Evolutionary conservation across 2,329 filamentous ascomycete genomes (phyloP), one percentile per base, ranked within the genome.

Genomic region (Ceratocystis lukuohia): DNA sequence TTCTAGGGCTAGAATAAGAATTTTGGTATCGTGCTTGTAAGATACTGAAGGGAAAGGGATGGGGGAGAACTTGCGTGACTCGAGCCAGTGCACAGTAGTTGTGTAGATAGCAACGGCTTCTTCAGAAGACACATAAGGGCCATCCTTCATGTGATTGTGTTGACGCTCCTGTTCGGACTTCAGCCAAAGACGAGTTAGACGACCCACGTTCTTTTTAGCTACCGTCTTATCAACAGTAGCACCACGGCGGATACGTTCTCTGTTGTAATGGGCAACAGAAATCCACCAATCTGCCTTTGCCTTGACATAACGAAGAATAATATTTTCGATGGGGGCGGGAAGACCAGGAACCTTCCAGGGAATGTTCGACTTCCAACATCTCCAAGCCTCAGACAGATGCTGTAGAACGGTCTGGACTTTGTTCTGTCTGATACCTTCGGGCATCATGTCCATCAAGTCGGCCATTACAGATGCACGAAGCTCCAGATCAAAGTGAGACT

Each of bases 281-380:
- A 99, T 93, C 94, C 94, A 99, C 95, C 94, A 99, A 75, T 99
- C 94, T 20, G 94, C 94, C 80, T 99, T 99, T 71, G 91, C 93
- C 80, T 99, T 99, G 72, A 99, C 95, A 72, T 99, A 99, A 72
- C 94, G 89, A 69, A 99, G 81, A 72, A 99, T 99, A 71, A 99
- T 96, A 73, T 97, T 99, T 77, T 99, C 94, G 69, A 99, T 97
- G 0, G 94, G 93, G 15, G 95, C 95, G 50, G 94, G 94, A 68
- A 99, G 77, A 46, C 94, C 95, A 64, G 94, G 94, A 2, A 99
- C 94, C 79, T 99, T 99, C 94, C 94, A 99, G 0, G 94, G 94
- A 71, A 99, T 99, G 73, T 99, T 99, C 77, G 92, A 96, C 86
- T 99, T 99, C 94, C 94, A 99, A 79, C 94, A 99, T 78, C 94